A percentile compares a stretch with the other conserved stretches of the same genome.
phyloP scores from a whole-genome alignment of 1,139 yeast genomes.

The Scheffersomyces parashehatae region DNA sequence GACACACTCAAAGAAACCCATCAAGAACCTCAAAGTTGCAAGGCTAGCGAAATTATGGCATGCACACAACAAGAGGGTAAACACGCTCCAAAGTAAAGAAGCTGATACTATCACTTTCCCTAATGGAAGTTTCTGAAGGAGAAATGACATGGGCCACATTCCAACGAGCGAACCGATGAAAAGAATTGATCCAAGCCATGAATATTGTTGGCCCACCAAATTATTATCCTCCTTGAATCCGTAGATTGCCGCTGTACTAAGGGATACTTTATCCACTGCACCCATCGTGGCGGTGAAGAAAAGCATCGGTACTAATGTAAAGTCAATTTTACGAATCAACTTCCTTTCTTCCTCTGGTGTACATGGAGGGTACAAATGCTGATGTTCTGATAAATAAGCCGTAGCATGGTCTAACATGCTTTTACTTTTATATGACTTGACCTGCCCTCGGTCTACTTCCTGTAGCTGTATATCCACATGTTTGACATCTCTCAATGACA shows the following conservation, averaged over 20 bases:
- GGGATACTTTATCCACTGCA: conserved; percentile 46
- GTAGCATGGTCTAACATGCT: neutral
- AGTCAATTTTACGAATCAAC: conserved; percentile 35
- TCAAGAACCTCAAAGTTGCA: conserved; percentile 34
- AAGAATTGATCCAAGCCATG: conserved; percentile 49
- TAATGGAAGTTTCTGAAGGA: conserved; percentile 24
- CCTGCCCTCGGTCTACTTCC: no score
- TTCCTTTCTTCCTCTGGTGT: conserved; percentile 24
- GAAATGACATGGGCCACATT: conserved; percentile 37
- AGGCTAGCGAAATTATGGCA: conserved; percentile 31
- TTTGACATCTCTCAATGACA: no score
- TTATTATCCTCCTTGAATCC: conserved; percentile 36
- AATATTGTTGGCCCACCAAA: conserved; percentile 41
- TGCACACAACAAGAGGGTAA: conserved; percentile 26
- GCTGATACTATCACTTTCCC: conserved; percentile 30
- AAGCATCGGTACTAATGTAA: conserved; percentile 31
- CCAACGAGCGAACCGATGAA: conserved; percentile 49
- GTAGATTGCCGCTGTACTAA: conserved; percentile 45
- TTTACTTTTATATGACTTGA: no score
- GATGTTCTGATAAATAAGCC: neutral
- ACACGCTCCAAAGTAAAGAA: conserved; percentile 27
- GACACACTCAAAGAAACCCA: conserved; percentile 40
- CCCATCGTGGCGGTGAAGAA: conserved; percentile 36
- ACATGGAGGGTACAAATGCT: neutral
- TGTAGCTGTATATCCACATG: no score